phyloP scores from a whole-genome alignment of 2,329 filamentous ascomycete genomes.

The Trichoderma koningiopsis region DNA sequence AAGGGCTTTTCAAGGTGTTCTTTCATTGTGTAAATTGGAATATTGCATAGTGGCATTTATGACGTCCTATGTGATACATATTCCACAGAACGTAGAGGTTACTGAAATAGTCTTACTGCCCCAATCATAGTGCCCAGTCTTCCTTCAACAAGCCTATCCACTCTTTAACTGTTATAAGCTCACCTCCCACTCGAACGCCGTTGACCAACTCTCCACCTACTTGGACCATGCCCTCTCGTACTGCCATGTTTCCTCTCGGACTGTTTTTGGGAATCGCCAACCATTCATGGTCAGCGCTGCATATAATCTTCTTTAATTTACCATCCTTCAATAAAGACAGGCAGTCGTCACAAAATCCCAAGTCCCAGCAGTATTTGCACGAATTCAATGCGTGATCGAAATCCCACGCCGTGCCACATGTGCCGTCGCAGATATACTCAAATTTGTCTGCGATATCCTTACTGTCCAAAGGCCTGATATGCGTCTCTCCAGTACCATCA shows the following conservation, averaged over 20 bases:
- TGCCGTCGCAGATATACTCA: background rate
- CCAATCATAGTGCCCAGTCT: background rate
- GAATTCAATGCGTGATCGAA: background rate
- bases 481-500: background rate
- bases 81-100: background rate
- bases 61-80: background rate
- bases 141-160: background rate
- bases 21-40: background rate
- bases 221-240: background rate
- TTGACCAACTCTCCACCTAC: background rate
- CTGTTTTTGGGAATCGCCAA: background rate
- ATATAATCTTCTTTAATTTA: background rate
- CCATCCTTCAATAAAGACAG: background rate
- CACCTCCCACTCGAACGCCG: background rate
- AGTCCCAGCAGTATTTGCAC: background rate
- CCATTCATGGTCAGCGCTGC: background rate
- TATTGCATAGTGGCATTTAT: background rate
- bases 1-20: background rate
- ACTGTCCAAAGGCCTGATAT: background rate
- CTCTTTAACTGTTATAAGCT: background rate
- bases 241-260: background rate
- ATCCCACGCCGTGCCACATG: background rate
- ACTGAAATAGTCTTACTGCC: background rate
- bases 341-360: background rate
- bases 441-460: background rate